Percentiles rank a stretch among this genome's conserved stretches.
Evolutionary conservation across 2,329 filamentous ascomycete species (phyloP).

Genomic region (Laburnicola sp.): DNA sequence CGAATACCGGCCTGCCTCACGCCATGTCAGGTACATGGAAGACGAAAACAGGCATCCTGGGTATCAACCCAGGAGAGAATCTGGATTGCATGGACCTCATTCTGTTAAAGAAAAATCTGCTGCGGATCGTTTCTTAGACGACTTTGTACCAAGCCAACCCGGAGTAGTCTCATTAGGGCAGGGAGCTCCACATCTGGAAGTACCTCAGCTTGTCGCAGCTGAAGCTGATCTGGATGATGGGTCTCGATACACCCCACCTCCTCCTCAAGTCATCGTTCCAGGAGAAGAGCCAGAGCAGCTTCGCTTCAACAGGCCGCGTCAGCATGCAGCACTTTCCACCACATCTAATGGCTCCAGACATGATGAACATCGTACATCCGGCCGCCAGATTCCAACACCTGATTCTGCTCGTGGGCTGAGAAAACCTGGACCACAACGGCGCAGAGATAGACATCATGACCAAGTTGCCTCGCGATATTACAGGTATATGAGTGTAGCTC

Average conservation of each 20-base stretch:
- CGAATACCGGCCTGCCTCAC: constrained; percentile 32
- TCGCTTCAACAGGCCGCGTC: constrained; percentile 23
- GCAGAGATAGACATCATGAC: constrained; percentile 38
- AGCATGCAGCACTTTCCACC: constrained; percentile 31
- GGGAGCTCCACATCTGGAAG: constrained; percentile 16
- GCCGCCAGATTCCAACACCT: constrained; percentile 32
- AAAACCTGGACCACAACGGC: constrained; percentile 34
- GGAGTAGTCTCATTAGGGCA: constrained; percentile 19
- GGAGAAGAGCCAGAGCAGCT: constrained; percentile 19
- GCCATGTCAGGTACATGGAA: constrained; percentile 34
- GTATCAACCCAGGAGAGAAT: constrained; percentile 28
- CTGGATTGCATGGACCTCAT: constrained; percentile 25
- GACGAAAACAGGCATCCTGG: constrained; percentile 27
- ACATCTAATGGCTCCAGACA: constrained; percentile 40
- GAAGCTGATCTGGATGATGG: constrained; percentile 32
- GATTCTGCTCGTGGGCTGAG: constrained; percentile 28
- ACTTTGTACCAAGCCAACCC: constrained; percentile 31
- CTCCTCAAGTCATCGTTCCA: constrained; percentile 19
- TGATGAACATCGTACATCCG: constrained; percentile 28
- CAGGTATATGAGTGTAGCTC: constrained; percentile 40
- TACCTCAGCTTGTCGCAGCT: constrained; percentile 19
- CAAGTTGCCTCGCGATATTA: constrained; percentile 41
- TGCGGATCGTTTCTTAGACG: constrained; percentile 43
- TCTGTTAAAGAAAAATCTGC: constrained; percentile 30
- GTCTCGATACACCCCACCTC: constrained; percentile 36